These are phyloP conservation scores for Bruguiera gymnorhiza DNA, from an alignment of 345 rosid genomes.

Conservation along the genomic window DNA sequence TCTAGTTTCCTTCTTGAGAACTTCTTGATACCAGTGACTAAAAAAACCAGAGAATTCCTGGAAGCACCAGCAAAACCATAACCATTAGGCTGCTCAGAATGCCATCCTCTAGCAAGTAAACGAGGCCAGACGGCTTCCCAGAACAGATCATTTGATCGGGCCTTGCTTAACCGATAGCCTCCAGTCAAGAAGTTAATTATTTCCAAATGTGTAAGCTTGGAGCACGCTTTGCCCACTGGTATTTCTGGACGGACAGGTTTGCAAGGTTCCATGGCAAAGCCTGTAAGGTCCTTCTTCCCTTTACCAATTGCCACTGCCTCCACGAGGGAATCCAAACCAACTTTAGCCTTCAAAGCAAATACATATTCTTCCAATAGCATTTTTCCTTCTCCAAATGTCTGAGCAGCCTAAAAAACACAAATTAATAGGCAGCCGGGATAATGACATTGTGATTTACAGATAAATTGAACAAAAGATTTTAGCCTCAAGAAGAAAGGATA, in stretches of 20 bases:
- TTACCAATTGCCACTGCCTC: slow-evolving; percentile 47
- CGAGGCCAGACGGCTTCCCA: slow-evolving; percentile 70
- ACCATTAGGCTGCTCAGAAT: slow-evolving; percentile 51
- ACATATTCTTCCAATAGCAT: slow-evolving; percentile 41
- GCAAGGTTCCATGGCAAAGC: slow-evolving; percentile 38
- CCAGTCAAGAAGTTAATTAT: slow-evolving; percentile 47
- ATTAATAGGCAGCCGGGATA: neutral
- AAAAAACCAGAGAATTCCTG: slow-evolving; percentile 41
- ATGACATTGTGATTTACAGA: too few relatives aligned
- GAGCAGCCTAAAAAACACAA: slow-evolving; percentile 40
- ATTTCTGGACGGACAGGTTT: slow-evolving; percentile 36
- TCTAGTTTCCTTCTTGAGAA: slow-evolving; percentile 50
- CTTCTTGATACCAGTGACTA: slow-evolving; percentile 44
- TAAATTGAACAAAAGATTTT: neutral
- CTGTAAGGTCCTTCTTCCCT: slow-evolving; percentile 48
- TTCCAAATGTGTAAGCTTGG: slow-evolving; percentile 39
- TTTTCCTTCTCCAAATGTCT: slow-evolving; percentile 55
- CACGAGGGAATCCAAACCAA: slow-evolving; percentile 32
- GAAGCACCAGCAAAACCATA: slow-evolving; percentile 29
- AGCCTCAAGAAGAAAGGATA: neutral
- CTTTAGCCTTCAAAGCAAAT: slow-evolving; percentile 33
- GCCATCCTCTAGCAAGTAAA: slow-evolving; percentile 56
- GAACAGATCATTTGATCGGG: slow-evolving; percentile 48
- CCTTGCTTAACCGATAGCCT: slow-evolving; percentile 49
- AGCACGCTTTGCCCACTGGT: slow-evolving; percentile 51